A percentile compares a stretch with the other conserved stretches of the same genome.
Evolutionary conservation across 2,329 filamentous ascomycete genomes (phyloP).

Genomic region (Alternaria hordeiaustralica): DNA sequence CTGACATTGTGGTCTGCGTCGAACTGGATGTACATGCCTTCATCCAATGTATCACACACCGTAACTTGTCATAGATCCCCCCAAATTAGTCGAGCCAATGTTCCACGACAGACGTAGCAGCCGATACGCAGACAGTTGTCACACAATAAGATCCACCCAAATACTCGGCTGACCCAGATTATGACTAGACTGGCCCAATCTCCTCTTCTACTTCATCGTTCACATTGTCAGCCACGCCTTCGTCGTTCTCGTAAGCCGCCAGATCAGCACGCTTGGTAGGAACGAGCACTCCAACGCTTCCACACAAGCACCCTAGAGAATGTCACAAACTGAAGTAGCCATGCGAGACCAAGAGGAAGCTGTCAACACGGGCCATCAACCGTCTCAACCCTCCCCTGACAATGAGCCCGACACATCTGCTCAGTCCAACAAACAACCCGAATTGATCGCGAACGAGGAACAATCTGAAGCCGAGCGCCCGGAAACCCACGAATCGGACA

Average conservation of each 20-base stretch:
- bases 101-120: not conserved
- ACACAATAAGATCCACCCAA: not conserved
- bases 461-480: not conserved
- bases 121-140: not conserved
- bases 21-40: too few relatives aligned
- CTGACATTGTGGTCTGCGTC: too few relatives aligned
- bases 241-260: not conserved
- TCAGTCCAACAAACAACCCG: not conserved
- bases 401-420: not conserved
- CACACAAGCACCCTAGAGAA: not conserved
- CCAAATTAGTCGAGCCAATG: not conserved
- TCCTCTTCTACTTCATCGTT: not conserved
- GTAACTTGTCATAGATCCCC: not conserved
- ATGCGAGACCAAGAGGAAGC: not conserved
- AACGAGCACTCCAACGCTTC: not conserved
- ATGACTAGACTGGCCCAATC: not conserved
- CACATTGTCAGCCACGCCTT: not conserved
- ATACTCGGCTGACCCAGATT: not conserved
- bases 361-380: too few relatives aligned
- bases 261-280: not conserved
- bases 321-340: accelerated
- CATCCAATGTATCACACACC: not conserved
- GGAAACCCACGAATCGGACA: not conserved
- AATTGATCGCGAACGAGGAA: not conserved
- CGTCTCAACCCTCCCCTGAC: not conserved